These are phyloP conservation scores for Chaetomiaceae sp. DNA, from an alignment of 2,329 filamentous ascomycete species.

Conservation along the genomic window DNA sequence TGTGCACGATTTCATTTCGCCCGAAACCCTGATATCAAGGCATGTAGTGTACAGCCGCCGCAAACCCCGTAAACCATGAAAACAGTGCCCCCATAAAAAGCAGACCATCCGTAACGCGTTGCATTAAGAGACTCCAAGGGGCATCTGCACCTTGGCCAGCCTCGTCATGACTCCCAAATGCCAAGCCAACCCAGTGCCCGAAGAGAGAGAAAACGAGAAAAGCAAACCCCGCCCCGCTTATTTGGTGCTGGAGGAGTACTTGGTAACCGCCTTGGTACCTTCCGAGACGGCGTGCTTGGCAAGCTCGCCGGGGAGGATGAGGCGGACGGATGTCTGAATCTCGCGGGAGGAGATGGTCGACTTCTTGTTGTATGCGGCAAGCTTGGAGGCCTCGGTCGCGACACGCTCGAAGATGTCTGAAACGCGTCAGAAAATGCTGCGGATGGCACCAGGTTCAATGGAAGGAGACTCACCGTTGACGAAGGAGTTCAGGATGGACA, in stretches of 20 bases:
- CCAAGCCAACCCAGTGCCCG: constrained; percentile 47
- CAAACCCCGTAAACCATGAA: constrained; percentile 59
- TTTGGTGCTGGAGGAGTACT: constrained; percentile 99
- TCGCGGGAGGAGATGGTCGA: constrained; percentile 98
- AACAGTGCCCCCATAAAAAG: constrained; percentile 59
- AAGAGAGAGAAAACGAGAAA: constrained; percentile 48
- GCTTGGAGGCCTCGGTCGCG: constrained; percentile 96
- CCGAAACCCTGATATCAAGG: constrained; percentile 58
- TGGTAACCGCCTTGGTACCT: constrained; percentile 99
- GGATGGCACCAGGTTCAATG: not conserved
- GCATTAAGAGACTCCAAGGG: constrained; percentile 60
- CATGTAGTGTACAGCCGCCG: constrained; percentile 60
- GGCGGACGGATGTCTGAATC: constrained; percentile 97
- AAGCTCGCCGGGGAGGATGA: constrained; percentile 96
- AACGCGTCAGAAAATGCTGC: constrained; percentile 22
- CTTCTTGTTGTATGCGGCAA: constrained; percentile 99
- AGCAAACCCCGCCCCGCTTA: constrained; percentile 52
- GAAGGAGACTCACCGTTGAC: constrained; percentile 75
- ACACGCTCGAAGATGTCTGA: constrained; percentile 99
- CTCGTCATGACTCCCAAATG: constrained; percentile 56
- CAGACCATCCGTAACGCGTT: constrained; percentile 67
- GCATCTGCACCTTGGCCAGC: constrained; percentile 39
- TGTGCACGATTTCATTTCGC: constrained; percentile 57
- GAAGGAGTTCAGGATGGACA: constrained; percentile 99
- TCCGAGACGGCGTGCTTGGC: constrained; percentile 99